These are phyloP conservation scores for Sphaerulina musiva DNA, from an alignment of 2,329 filamentous ascomycete species.

Conservation along the genomic window DNA sequence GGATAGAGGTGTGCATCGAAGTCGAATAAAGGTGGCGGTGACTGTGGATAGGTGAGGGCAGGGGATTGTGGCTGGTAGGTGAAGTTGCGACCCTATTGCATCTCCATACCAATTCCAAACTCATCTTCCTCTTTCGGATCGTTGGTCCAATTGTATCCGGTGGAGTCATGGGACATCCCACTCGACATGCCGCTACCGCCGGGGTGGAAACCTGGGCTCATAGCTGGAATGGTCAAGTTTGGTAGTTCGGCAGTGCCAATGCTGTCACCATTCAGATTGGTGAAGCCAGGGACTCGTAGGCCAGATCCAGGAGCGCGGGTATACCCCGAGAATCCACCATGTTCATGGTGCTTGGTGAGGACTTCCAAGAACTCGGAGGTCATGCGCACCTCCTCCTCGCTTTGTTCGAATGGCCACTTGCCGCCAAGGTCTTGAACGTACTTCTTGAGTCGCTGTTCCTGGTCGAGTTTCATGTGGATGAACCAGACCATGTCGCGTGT, in stretches of 20 bases:
- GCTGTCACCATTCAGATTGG: conserved; percentile 79
- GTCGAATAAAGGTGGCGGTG: not conserved
- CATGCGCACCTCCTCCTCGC: conserved; percentile 93
- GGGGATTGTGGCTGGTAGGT: conserved; percentile 10
- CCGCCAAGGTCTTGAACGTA: conserved; percentile 66
- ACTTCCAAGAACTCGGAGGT: conserved; percentile 85
- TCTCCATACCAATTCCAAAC: conserved; percentile 78
- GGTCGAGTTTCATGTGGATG: conserved; percentile 78
- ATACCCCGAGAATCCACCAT: conserved; percentile 63
- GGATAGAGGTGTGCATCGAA: conserved; percentile 1
- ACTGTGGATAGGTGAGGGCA: not conserved
- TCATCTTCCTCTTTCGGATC: conserved; percentile 94
- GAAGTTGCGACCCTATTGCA: conserved; percentile 25
- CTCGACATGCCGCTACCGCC: conserved; percentile 58
- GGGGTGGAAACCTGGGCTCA: conserved; percentile 52
- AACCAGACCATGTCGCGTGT: conserved; percentile 98
- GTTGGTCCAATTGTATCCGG: conserved; percentile 35
- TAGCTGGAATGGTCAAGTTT: conserved; percentile 30
- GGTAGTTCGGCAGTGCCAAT: conserved; percentile 48
- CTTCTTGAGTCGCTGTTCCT: conserved; percentile 79
- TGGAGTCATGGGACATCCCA: conserved; percentile 44
- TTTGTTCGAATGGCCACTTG: conserved; percentile 70
- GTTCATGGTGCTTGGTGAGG: conserved; percentile 69
- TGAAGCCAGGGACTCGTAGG: conserved; percentile 85
- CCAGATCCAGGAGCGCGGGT: conserved; percentile 76